Conservation (phyloP, 2,329 filamentous ascomycete species). For the Trichoderma sp. region DNA sequence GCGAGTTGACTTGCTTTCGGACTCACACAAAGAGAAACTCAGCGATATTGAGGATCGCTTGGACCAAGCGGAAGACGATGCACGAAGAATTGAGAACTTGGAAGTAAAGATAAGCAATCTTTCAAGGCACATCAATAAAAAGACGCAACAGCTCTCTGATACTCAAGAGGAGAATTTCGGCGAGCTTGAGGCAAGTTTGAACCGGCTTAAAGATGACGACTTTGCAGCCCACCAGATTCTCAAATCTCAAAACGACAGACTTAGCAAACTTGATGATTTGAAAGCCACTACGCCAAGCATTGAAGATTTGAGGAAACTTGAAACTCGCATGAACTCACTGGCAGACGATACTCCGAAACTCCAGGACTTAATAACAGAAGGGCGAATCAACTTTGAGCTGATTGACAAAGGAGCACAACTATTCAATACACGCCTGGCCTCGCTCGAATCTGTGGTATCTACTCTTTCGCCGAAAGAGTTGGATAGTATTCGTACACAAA, state of each 20-base stretch:
- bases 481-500: not conserved
- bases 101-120: not conserved
- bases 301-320: not conserved
- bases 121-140: not conserved
- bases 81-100: not conserved
- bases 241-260: not conserved
- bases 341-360: not conserved
- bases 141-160: not conserved
- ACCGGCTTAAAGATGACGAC: not conserved
- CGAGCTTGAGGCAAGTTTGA: not conserved
- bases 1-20: not conserved
- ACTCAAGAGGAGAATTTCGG: not conserved
- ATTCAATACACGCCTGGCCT: not conserved
- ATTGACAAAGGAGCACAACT: not conserved
- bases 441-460: not conserved
- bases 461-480: not conserved
- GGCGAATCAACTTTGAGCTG: no score
- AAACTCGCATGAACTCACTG: not conserved
- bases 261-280: not conserved
- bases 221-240: not conserved
- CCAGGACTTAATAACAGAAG: not conserved
- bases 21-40: not conserved
- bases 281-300: not conserved
- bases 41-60: not conserved
- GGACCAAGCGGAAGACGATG: not conserved